Conservation (phyloP, 1,139 yeast genomes). For the Candida glucosophila region DNA sequence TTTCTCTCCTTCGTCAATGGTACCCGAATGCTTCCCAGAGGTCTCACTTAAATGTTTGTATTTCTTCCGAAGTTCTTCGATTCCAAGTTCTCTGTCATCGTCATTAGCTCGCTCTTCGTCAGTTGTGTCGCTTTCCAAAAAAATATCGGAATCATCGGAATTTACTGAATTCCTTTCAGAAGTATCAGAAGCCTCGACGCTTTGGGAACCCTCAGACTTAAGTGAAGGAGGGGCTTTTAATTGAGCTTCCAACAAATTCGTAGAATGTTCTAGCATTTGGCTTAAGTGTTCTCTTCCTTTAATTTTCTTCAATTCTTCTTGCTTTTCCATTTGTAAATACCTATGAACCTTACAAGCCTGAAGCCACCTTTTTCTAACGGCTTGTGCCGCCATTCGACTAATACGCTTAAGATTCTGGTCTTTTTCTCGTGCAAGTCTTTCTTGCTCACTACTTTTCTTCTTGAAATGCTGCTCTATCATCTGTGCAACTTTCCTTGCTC, state of each 20-base stretch:
- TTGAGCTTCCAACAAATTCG: constrained; percentile 84
- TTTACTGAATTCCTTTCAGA: too few species aligned
- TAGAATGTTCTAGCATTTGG: constrained; percentile 85
- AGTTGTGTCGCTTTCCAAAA: too few species aligned
- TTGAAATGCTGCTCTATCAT: constrained; percentile 86
- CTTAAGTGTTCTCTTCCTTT: constrained; percentile 85
- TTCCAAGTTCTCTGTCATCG: constrained; percentile 51
- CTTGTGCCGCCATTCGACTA: constrained; percentile 73
- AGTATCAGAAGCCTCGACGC: too few species aligned
- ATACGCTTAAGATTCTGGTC: constrained; percentile 59
- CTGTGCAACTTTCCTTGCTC: constrained; percentile 64
- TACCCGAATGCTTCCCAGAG: constrained; percentile 3
- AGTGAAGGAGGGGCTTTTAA: too few species aligned
- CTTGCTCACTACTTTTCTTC: constrained; percentile 81
- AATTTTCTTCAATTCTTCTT: constrained; percentile 60
- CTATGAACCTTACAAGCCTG: constrained; percentile 80
- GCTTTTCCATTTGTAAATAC: constrained; percentile 43
- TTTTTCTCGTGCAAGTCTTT: constrained; percentile 62
- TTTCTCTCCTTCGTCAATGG: background rate
- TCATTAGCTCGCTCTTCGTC: too few species aligned
- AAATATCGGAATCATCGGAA: too few species aligned
- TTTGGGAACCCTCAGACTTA: too few species aligned
- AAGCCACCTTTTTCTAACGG: constrained; percentile 85
- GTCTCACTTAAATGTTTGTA: constrained; percentile 42
- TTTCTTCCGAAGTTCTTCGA: constrained; percentile 58